A percentile compares a stretch with the other conserved stretches of the same genome.
These are phyloP conservation scores for Penicillium arizonense DNA, from an alignment of 495 filamentous ascomycete genomes.

Conservation along the genomic window DNA sequence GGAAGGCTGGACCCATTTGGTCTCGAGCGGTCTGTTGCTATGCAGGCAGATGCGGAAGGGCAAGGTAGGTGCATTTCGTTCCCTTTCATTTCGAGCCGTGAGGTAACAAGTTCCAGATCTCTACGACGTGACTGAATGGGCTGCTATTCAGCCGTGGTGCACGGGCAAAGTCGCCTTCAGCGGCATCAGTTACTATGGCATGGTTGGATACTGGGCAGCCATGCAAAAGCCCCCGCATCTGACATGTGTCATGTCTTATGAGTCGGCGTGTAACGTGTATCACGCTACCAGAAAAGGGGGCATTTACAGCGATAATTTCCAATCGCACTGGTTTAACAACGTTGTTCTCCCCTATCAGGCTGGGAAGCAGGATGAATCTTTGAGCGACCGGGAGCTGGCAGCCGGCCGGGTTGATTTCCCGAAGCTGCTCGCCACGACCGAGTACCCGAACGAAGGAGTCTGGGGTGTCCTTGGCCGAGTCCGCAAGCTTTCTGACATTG, in stretches of 20 bases:
- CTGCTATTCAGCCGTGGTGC: constrained; percentile 48
- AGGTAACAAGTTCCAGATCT: too few relatives aligned
- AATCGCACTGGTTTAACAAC: constrained; percentile 53
- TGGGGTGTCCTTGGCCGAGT: neutral
- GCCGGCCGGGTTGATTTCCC: neutral
- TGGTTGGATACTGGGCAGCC: constrained; percentile 53
- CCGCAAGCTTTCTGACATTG: neutral
- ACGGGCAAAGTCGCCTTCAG: constrained; percentile 52
- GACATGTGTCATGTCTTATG: constrained; percentile 53
- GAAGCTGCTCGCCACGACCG: neutral
- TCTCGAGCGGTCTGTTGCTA: constrained; percentile 48
- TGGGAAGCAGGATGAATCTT: constrained; percentile 29
- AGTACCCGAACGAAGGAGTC: neutral
- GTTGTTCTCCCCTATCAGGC: constrained; percentile 57
- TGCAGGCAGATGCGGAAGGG: constrained; percentile 26
- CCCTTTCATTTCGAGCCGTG: too few relatives aligned
- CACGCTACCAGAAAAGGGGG: constrained; percentile 55
- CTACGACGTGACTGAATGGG: constrained; percentile 9
- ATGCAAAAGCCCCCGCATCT: constrained; percentile 49
- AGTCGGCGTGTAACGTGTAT: constrained; percentile 55
- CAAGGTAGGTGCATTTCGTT: too few relatives aligned
- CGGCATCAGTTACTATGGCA: constrained; percentile 54
- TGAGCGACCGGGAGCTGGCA: too few relatives aligned
- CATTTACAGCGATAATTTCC: constrained; percentile 54
- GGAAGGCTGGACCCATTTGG: constrained; percentile 52